phyloP scores from a whole-genome alignment of 2,329 filamentous ascomycete species.

The Coniochaeta hoffmannii region DNA sequence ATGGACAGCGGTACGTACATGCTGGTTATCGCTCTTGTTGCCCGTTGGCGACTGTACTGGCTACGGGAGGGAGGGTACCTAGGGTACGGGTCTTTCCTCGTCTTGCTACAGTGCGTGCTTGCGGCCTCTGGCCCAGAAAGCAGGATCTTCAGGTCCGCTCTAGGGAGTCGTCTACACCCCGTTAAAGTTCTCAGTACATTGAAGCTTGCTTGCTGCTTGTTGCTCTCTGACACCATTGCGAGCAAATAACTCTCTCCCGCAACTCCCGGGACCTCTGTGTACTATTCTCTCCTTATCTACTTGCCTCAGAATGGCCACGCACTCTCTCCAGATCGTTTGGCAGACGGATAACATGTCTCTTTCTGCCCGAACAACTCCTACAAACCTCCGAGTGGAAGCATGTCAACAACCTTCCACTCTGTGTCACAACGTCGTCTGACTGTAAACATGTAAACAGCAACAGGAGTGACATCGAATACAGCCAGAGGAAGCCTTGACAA shows the following conservation, averaged over 20 bases:
- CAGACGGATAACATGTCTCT: neutral
- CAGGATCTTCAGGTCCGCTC: too few relatives aligned
- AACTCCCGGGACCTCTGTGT: too few relatives aligned
- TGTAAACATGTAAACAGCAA: neutral
- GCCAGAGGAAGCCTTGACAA: neutral
- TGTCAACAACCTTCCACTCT: neutral
- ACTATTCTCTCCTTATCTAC: neutral
- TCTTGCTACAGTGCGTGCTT: too few relatives aligned
- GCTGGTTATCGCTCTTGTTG: neutral
- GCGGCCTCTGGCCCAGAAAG: too few relatives aligned
- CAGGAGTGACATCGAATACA: neutral
- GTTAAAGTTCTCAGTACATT: too few relatives aligned
- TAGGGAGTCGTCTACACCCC: too few relatives aligned
- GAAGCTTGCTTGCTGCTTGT: too few relatives aligned
- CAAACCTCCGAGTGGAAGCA: neutral
- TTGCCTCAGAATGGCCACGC: neutral
- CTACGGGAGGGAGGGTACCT: neutral
- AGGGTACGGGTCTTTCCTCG: too few relatives aligned
- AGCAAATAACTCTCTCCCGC: too few relatives aligned
- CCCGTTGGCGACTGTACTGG: neutral
- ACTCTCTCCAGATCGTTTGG: neutral
- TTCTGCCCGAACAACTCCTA: neutral
- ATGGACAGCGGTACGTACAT: neutral
- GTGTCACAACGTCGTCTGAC: neutral
- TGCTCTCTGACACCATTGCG: too few relatives aligned